Evolutionary conservation across 1,139 yeast genomes (phyloP).

Genomic region (Chernovozyma aurita): DNA sequence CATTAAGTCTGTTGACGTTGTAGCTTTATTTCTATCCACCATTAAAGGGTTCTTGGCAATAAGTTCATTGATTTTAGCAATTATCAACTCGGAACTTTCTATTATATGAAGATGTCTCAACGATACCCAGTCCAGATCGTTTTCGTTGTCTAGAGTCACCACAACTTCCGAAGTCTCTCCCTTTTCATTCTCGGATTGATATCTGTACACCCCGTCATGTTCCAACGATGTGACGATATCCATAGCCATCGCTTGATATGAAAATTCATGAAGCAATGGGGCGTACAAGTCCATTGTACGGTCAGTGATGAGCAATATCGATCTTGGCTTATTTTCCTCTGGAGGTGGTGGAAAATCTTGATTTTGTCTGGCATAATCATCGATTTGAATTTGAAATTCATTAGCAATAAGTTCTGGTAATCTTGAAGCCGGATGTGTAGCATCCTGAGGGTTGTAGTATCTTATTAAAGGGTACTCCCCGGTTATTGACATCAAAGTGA

Average conservation of each 20-base stretch:
- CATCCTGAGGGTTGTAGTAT: conserved; percentile 49
- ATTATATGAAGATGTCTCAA: conserved; percentile 74
- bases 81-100: conserved; percentile 65
- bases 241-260: conserved; percentile 92
- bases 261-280: conserved; percentile 84
- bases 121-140: conserved; percentile 72
- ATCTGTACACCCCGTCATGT: conserved; percentile 52
- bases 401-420: conserved; percentile 73
- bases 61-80: conserved; percentile 60
- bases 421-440: conserved; percentile 48
- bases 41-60: conserved; percentile 68
- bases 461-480: conserved; percentile 90
- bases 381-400: conserved; percentile 66
- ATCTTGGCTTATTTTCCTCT: conserved; percentile 56
- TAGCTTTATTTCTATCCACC: conserved; percentile 59
- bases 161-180: conserved; percentile 47
- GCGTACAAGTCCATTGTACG: conserved; percentile 80
- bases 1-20: conserved; percentile 56
- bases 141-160: conserved; percentile 48
- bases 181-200: conserved; percentile 56
- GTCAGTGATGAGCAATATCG: conserved; percentile 74
- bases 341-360: conserved; percentile 59
- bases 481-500: conserved; percentile 68
- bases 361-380: conserved; percentile 67
- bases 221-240: conserved; percentile 57